Base-by-base conservation (phyloP, 805 yeast genomes). In the Starmerella bacillaris region DNA sequence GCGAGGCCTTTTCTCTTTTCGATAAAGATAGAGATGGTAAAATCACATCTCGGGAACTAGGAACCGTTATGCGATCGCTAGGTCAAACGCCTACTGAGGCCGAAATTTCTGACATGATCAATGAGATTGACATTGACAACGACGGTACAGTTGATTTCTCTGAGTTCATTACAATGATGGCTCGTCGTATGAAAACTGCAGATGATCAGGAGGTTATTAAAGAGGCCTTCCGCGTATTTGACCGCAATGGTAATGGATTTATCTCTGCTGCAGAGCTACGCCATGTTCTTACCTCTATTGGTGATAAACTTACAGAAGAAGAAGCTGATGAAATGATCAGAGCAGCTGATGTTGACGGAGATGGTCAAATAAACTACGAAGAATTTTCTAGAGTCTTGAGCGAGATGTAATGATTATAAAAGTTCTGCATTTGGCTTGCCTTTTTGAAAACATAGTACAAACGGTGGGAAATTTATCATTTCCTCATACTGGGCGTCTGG, bases 21-120 rank as follows among this genome's bases (percentile, higher is more conserved):
- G 98, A 89, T 65, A 83, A 83, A 58, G 94, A 89, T 57, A 78
- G 84, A 53, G 95, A 84, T 59, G 98, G 98, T 7, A 53, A 82
- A 54, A 89, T 89, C 64, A 82, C 94, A 39, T 79, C 94, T 49
- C 71, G 79, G 53, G 98, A 89, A 61, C 68, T 89, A 48, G 95
- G 96, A 45, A 83, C 94, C 3, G 98, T 89, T 35, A 89, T 89
- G 98, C 77, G 98, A 63, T 80, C 95, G n/a, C 67, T 89, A 53
- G 98, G 98, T 35, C 89, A 83, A 59, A 86, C 86, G 52, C 98
- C 98, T 24, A 74, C 92, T 34, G 96, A 89, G 59, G 74, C 83
- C 46, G 98, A 89, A 59, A 76, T 89, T 51, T 78, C 89, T 37
- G 98, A 89, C 56, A 74, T 89, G 77, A 80, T 89, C 66, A 86